Percentiles rank a stretch among this genome's conserved stretches.
phyloP scores from a whole-genome alignment of 2,329 filamentous ascomycete species.

The Bimuria novae-zelandiae region DNA sequence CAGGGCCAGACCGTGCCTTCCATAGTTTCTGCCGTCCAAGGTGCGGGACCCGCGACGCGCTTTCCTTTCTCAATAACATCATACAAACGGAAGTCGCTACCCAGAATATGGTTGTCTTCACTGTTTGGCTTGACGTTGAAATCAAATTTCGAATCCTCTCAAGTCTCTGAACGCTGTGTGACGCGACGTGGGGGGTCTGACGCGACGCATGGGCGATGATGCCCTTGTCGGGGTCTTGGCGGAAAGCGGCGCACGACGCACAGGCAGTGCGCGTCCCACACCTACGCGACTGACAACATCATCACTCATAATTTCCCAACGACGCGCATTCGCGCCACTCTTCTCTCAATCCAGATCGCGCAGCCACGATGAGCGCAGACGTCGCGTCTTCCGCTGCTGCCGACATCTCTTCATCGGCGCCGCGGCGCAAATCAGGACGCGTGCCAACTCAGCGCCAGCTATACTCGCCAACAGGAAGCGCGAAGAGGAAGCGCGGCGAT shows the following conservation, averaged over 20 bases:
- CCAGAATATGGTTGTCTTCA: too few relatives aligned
- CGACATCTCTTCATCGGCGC: conserved; percentile 32
- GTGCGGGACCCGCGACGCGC: too few relatives aligned
- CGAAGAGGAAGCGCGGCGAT: conserved; percentile 44
- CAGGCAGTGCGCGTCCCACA: conserved; percentile 10
- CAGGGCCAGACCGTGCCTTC: too few relatives aligned
- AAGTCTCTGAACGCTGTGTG: neutral
- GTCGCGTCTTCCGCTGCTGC: conserved; percentile 29
- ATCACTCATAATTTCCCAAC: conserved; percentile 1
- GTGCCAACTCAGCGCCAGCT: conserved; percentile 45
- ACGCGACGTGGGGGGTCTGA: neutral
- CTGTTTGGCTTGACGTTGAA: too few relatives aligned
- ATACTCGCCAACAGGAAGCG: conserved; percentile 35
- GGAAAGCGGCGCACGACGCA: neutral
- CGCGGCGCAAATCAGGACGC: conserved; percentile 49
- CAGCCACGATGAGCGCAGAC: conserved; percentile 38
- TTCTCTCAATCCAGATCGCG: conserved; percentile 11
- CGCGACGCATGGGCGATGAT: conserved; percentile 3
- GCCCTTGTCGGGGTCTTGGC: conserved; percentile 7
- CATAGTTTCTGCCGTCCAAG: too few relatives aligned
- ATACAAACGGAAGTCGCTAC: too few relatives aligned
- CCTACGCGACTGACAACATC: conserved; percentile 10
- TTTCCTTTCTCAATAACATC: too few relatives aligned
- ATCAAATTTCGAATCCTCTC: neutral
- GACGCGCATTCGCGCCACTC: conserved; percentile 7